Evolutionary conservation across 306 rosid genomes (phyloP).

Genomic region (Cucurbita maxima): DNA sequence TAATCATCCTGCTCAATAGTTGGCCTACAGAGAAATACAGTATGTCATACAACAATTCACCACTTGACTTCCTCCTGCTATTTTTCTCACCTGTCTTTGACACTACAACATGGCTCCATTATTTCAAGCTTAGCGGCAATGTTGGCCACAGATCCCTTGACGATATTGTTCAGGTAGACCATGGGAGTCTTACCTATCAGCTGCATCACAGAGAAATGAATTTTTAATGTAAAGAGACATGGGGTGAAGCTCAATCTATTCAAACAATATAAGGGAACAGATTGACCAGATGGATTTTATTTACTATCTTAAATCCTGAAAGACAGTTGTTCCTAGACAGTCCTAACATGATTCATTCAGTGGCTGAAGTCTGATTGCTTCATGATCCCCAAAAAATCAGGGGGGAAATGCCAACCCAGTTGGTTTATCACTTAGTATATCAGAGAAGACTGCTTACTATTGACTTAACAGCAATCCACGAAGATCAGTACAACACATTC

Average conservation of each 20-base stretch:
- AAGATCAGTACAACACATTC: neutral
- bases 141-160: constrained; percentile 70
- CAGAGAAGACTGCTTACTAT: too few species aligned
- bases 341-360: neutral
- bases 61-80: neutral
- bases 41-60: neutral
- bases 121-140: constrained; percentile 98
- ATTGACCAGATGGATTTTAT: neutral
- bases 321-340: neutral
- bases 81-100: constrained; percentile 76
- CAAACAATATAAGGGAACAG: neutral
- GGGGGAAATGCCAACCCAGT: neutral
- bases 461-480: neutral
- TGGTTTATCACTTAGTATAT: neutral
- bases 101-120: constrained; percentile 99
- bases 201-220: constrained; percentile 29
- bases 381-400: neutral
- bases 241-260: neutral
- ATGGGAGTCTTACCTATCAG: constrained; percentile 93
- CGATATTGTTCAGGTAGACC: constrained; percentile 80
- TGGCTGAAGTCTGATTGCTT: neutral
- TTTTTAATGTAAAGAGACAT: neutral
- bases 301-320: neutral
- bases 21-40: neutral
- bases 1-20: neutral